Percentiles rank a stretch among this genome's conserved stretches.
Evolutionary conservation across 75 land plant species (phyloP).

Genomic region (Sequoiadendron giganteum): DNA sequence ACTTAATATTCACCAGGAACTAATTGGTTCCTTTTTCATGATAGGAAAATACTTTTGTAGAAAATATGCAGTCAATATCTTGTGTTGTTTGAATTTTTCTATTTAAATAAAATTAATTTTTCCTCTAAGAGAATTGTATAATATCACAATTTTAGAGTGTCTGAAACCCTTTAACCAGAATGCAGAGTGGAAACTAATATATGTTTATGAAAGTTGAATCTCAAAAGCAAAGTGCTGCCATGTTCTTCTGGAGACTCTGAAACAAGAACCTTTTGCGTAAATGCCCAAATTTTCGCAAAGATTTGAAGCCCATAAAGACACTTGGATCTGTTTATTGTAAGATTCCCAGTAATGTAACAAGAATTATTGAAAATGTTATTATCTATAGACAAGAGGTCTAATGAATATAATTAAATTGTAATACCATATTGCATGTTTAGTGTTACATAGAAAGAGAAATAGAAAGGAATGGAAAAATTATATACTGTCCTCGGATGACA

Average conservation of each 20-base stretch:
- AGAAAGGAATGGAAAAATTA: no score
- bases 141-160: not conserved
- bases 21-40: no score
- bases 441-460: no score
- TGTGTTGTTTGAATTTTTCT: not conserved
- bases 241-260: not conserved
- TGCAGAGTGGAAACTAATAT: not conserved
- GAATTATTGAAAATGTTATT: no score
- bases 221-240: no score
- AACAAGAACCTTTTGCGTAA: not conserved
- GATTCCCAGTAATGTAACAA: not conserved
- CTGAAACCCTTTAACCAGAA: not conserved
- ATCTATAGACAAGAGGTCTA: no score
- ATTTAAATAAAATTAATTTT: not conserved
- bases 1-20: not conserved
- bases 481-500: no score
- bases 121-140: not conserved
- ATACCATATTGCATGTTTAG: no score
- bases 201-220: not conserved
- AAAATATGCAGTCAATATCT: not conserved
- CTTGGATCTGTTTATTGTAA: not conserved
- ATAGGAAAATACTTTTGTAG: no score
- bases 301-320: not conserved
- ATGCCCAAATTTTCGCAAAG: not conserved
- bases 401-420: no score